Percentiles rank a stretch among this genome's conserved stretches.
Conservation (phyloP, 805 yeast species). For the Saturnispora mendoncae region DNA sequence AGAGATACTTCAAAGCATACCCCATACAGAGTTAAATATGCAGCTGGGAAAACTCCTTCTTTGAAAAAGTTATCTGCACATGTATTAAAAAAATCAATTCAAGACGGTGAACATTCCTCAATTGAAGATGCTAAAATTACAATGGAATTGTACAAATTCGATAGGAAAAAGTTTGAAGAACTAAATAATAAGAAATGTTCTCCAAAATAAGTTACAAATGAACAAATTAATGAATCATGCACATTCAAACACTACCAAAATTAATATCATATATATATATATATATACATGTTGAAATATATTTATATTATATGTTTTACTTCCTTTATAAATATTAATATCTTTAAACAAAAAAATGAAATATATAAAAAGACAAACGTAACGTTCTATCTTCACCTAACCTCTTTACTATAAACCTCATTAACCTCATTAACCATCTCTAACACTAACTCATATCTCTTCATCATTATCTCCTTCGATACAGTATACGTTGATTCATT, state of each 20-base stretch:
- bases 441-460: background rate
- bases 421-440: slow-evolving; percentile 4
- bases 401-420: background rate
- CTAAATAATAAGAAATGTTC: slow-evolving; percentile 6
- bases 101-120: slow-evolving; percentile 71
- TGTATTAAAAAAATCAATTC: slow-evolving; percentile 53
- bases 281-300: no score
- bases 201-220: background rate
- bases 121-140: slow-evolving; percentile 88
- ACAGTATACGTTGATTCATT: background rate
- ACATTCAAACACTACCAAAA: background rate
- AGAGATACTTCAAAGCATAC: slow-evolving; percentile 67
- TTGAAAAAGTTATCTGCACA: slow-evolving; percentile 56
- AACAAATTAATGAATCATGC: background rate
- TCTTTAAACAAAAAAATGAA: background rate
- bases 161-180: slow-evolving; percentile 54
- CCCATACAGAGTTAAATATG: slow-evolving; percentile 46
- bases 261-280: background rate
- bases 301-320: no score
- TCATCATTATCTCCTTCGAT: background rate
- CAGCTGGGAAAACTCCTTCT: slow-evolving; percentile 65
- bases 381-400: background rate
- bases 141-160: slow-evolving; percentile 64
- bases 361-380: background rate
- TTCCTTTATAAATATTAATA: background rate